phyloP scores from a whole-genome alignment of 257 asterid genomes.

The Rubia yunnanensis region DNA sequence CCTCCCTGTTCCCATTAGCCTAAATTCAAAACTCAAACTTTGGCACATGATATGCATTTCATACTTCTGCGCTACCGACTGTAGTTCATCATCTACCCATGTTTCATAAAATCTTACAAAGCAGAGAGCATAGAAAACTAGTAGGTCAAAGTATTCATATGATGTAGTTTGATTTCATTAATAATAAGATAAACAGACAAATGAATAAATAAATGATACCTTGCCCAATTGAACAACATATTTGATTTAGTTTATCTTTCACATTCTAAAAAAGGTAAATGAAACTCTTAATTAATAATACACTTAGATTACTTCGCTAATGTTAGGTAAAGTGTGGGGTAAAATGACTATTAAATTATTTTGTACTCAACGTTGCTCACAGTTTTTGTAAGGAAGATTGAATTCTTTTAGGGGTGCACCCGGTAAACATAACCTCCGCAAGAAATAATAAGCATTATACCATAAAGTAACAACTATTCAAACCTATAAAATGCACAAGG shows the following conservation, averaged over 20 bases:
- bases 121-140: no score
- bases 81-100: no score
- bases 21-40: no score
- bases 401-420: constrained; percentile 63
- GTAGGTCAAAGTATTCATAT: neutral
- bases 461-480: neutral
- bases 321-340: neutral
- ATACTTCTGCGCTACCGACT: no score
- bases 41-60: no score
- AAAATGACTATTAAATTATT: constrained; percentile 31
- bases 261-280: constrained; percentile 34
- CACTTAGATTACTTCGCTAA: neutral
- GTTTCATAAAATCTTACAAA: no score
- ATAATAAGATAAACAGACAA: no score
- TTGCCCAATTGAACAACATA: constrained; percentile 49
- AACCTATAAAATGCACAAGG: constrained; percentile 9
- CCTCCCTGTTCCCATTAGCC: no score
- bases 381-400: constrained; percentile 73
- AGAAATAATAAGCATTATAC: constrained; percentile 15
- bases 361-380: constrained; percentile 73
- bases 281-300: neutral
- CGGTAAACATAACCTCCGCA: constrained; percentile 26
- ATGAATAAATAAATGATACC: neutral
- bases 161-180: constrained; percentile 2
- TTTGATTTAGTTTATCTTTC: constrained; percentile 73